Evolutionary conservation across 2,329 filamentous ascomycete species (phyloP).

Genomic region (Pseudogymnoascus pannorum): DNA sequence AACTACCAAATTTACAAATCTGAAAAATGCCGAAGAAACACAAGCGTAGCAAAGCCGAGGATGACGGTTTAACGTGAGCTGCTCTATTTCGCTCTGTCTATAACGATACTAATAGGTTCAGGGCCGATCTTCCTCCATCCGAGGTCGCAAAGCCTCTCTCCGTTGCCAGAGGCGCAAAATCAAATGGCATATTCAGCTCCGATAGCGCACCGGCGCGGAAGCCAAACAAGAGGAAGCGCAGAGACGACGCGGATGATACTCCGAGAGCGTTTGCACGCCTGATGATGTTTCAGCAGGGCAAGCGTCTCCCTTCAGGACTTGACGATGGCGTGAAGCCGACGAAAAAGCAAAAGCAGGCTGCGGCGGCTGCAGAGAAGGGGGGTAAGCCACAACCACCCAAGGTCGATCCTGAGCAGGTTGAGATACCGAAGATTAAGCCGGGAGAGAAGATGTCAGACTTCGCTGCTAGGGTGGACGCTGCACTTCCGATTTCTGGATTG

Average conservation of each 20-base stretch:
- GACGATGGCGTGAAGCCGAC: slow-evolving; percentile 56
- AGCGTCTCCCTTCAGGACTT: slow-evolving; percentile 54
- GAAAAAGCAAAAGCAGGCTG: slow-evolving; percentile 28
- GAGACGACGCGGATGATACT: slow-evolving; percentile 58
- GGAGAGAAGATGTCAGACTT: slow-evolving; percentile 82
- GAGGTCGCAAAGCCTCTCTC: slow-evolving; percentile 35
- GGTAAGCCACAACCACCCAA: slow-evolving; percentile 20
- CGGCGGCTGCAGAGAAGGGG: slow-evolving; percentile 18
- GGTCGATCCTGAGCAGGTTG: slow-evolving; percentile 20
- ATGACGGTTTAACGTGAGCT: slow-evolving; percentile 47
- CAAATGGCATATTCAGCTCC: slow-evolving; percentile 32
- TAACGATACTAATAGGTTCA: slow-evolving; percentile 16
- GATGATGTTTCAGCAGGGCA: slow-evolving; percentile 66
- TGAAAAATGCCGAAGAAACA: slow-evolving; percentile 78
- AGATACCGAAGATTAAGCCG: slow-evolving; percentile 64
- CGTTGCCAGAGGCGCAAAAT: slow-evolving; percentile 38
- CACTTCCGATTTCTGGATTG: slow-evolving; percentile 68
- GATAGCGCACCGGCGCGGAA: slow-evolving; percentile 24
- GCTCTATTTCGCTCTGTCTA: neutral
- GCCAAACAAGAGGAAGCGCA: slow-evolving; percentile 43
- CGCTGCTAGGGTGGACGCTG: slow-evolving; percentile 72
- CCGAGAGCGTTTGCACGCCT: slow-evolving; percentile 81
- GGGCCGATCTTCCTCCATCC: slow-evolving; percentile 44
- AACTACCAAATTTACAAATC: slow-evolving; percentile 7
- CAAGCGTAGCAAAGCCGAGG: slow-evolving; percentile 53